A percentile compares a stretch with the other conserved stretches of the same genome.
Evolutionary conservation across 805 yeast genomes (phyloP).

Genomic region (Candida coleopterorum): DNA sequence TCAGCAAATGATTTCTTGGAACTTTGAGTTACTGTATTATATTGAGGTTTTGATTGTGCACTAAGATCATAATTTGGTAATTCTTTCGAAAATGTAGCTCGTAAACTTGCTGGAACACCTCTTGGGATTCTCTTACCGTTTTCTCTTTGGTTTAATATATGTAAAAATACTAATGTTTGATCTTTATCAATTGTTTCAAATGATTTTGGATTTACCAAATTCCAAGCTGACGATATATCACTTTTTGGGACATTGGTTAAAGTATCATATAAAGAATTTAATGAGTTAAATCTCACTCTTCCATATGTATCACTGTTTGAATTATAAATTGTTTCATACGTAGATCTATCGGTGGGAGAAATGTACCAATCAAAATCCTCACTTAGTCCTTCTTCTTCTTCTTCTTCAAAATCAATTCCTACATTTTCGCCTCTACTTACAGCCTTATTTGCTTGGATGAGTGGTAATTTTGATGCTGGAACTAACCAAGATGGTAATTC

Average conservation of each 20-base stretch:
- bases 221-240: constrained; percentile 91
- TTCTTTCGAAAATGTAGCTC: constrained; percentile 89
- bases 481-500: constrained; percentile 87
- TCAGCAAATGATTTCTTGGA: constrained; percentile 44
- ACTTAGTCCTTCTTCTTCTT: constrained; percentile 57
- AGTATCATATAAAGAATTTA: constrained; percentile 64
- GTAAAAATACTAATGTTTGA: constrained; percentile 84
- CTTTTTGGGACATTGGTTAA: constrained; percentile 72
- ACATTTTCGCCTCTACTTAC: constrained; percentile 26
- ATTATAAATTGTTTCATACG: constrained; percentile 74
- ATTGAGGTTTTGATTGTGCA: constrained; percentile 25
- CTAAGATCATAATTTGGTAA: constrained; percentile 66
- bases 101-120: constrained; percentile 87
- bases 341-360: constrained; percentile 75
- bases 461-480: constrained; percentile 82
- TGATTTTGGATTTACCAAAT: constrained; percentile 85
- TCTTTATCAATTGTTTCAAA: constrained; percentile 88
- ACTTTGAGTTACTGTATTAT: constrained; percentile 6
- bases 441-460: constrained; percentile 80
- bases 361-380: constrained; percentile 94
- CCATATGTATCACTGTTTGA: constrained; percentile 76
- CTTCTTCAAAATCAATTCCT: constrained; percentile 18
- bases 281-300: constrained; percentile 67
- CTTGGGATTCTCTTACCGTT: constrained; percentile 82
- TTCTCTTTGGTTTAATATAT: constrained; percentile 85